A percentile compares a stretch with the other conserved stretches of the same genome.
phyloP scores from a whole-genome alignment of 345 rosid species.

The Aegle marmelos region DNA sequence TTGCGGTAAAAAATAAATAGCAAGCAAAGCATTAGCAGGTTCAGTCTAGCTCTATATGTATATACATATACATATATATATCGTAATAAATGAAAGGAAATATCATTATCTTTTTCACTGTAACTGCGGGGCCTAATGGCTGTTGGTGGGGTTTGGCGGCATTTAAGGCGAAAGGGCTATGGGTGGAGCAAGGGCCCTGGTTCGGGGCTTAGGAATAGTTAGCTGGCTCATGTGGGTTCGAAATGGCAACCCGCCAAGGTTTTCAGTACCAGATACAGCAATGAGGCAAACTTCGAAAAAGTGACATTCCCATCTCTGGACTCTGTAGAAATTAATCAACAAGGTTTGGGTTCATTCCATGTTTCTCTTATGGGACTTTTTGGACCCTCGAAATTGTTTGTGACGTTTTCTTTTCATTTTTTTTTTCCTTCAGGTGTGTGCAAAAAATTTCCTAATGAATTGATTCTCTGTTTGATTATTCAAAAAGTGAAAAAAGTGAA shows the following conservation, averaged over 20 bases:
- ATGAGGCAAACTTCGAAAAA: not conserved
- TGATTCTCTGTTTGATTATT: too few relatives aligned
- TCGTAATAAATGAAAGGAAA: too few relatives aligned
- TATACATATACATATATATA: rapidly evolving
- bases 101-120: not conserved
- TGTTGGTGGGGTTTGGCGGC: not conserved
- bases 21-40: too few relatives aligned
- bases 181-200: not conserved
- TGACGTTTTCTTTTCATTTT: too few relatives aligned
- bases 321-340: not conserved
- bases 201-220: not conserved
- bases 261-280: not conserved
- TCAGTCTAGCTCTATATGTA: too few relatives aligned
- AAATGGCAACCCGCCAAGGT: not conserved
- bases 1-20: not conserved
- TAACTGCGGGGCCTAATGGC: not conserved
- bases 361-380: too few relatives aligned
- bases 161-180: not conserved
- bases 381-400: too few relatives aligned
- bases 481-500: too few relatives aligned
- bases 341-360: not conserved
- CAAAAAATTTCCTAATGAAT: too few relatives aligned
- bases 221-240: not conserved
- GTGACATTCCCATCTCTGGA: not conserved
- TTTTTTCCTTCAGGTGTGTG: too few relatives aligned